Percentiles rank a stretch among this genome's conserved stretches.
These are phyloP conservation scores for Tricholoma matsutake DNA, from an alignment of 768 basidiomycete species.

Conservation along the genomic window DNA sequence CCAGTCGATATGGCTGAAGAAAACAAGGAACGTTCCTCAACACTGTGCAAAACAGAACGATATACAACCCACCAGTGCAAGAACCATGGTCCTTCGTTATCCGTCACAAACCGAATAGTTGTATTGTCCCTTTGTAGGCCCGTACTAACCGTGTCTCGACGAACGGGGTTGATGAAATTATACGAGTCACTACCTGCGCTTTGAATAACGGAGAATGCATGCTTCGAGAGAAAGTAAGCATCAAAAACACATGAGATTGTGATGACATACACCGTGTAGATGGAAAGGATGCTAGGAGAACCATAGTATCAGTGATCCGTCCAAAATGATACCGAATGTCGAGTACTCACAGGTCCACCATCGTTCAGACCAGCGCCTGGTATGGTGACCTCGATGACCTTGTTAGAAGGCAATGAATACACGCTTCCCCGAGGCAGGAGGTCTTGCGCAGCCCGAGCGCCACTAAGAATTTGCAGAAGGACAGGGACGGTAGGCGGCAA, in stretches of 20 bases:
- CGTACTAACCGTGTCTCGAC: constrained; percentile 35
- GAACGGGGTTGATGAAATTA: constrained; percentile 18
- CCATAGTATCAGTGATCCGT: neutral
- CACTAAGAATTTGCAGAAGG: constrained; percentile 47
- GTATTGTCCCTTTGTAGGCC: constrained; percentile 33
- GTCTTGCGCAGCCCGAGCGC: constrained; percentile 34
- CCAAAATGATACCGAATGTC: constrained; percentile 6
- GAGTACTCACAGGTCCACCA: constrained; percentile 27
- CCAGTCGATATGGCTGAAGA: constrained; percentile 7
- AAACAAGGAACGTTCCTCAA: neutral
- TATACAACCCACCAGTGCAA: constrained; percentile 3
- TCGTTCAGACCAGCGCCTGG: constrained; percentile 22
- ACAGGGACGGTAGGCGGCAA: constrained; percentile 40
- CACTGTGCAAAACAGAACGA: neutral
- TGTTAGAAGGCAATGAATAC: constrained; percentile 40
- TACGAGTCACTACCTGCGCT: constrained; percentile 26
- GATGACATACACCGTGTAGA: constrained; percentile 27
- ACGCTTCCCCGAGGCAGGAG: constrained; percentile 39
- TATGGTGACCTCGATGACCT: constrained; percentile 44
- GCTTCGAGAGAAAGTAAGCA: constrained; percentile 17
- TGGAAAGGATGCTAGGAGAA: constrained; percentile 26
- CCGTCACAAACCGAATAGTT: constrained; percentile 55
- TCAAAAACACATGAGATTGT: neutral
- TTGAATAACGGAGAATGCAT: constrained; percentile 37
- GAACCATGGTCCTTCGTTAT: constrained; percentile 60